These are phyloP conservation scores for Forsythia viridissima DNA, from an alignment of 257 asterid genomes.

Conservation along the genomic window DNA sequence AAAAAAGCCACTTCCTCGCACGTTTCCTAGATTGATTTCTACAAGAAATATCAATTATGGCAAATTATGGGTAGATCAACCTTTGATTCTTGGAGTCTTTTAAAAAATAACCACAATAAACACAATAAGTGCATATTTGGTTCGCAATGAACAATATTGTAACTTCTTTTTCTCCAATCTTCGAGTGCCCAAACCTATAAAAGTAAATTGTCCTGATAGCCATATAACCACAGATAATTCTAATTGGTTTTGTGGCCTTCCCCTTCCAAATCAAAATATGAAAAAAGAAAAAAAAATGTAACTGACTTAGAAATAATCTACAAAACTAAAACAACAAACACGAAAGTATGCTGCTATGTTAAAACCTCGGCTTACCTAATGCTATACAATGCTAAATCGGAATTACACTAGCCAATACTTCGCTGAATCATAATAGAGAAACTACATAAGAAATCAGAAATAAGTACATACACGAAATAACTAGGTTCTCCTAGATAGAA, in stretches of 20 bases:
- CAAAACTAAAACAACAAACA: neutral
- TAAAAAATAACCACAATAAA: too few species aligned
- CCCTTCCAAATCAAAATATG: neutral
- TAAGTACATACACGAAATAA: neutral
- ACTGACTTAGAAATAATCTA: neutral
- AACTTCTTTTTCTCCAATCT: too few species aligned
- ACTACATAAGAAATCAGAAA: neutral
- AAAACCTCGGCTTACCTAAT: neutral
- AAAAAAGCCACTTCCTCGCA: neutral
- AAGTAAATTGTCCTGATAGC: too few species aligned
- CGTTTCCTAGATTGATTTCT: neutral
- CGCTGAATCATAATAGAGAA: neutral
- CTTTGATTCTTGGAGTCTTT: too few species aligned
- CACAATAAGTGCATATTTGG: neutral
- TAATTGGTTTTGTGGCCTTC: too few species aligned
- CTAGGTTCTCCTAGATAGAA: constrained; percentile 24
- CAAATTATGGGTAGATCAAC: too few species aligned
- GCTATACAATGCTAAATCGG: neutral
- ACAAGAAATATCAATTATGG: too few species aligned
- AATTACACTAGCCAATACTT: neutral
- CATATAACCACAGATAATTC: too few species aligned
- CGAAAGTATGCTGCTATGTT: neutral
- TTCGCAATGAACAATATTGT: too few species aligned
- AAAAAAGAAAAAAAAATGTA: neutral
- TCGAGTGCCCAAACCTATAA: too few species aligned